phyloP scores from a whole-genome alignment of 257 asterid species.

The Forsythia viridissima region DNA sequence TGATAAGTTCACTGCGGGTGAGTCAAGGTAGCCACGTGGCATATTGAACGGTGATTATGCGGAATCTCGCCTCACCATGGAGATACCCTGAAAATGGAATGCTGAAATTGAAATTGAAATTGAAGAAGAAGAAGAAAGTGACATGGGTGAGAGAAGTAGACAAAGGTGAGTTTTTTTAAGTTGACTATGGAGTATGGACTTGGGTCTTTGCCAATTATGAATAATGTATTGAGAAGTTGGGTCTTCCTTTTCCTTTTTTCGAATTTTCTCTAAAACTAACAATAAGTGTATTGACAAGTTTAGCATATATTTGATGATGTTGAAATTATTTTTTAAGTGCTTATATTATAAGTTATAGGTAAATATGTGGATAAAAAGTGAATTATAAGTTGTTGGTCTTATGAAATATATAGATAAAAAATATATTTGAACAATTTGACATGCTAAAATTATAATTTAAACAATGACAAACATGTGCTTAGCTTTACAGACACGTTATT shows the following conservation, averaged over 20 bases:
- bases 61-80: slow-evolving; percentile 10
- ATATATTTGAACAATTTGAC: no score
- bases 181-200: slow-evolving; percentile 8
- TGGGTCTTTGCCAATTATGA: not conserved
- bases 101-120: not conserved
- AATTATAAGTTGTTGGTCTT: no score
- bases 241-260: not conserved
- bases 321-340: no score
- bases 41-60: slow-evolving; percentile 1
- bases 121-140: not conserved
- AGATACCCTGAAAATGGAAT: not conserved
- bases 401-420: no score
- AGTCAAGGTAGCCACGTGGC: not conserved
- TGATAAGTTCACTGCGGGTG: not conserved
- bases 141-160: not conserved
- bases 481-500: no score
- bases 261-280: not conserved
- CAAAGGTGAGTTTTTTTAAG: not conserved
- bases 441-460: no score
- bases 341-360: no score
- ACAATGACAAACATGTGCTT: no score
- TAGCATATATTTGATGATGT: no score
- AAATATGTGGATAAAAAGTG: no score
- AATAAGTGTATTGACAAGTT: no score
- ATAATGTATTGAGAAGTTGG: not conserved